A percentile compares a stretch with the other conserved stretches of the same genome.
Evolutionary conservation across 2,329 filamentous ascomycete genomes (phyloP).

Genomic region (Sclerotinia sclerotiorum): DNA sequence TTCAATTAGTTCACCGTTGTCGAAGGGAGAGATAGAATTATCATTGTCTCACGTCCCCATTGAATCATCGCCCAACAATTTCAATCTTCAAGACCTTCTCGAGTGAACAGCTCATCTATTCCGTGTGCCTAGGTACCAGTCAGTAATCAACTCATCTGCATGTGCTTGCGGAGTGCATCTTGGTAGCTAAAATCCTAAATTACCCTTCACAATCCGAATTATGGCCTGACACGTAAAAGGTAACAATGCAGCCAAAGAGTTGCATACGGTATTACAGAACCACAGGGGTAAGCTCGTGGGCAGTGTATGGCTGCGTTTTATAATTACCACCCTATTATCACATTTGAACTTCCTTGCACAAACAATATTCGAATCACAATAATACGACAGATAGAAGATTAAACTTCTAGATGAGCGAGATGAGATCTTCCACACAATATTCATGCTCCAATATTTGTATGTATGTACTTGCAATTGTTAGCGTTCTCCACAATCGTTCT

Average conservation of each 20-base stretch:
- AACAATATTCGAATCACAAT: neutral
- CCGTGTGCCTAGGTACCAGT: neutral
- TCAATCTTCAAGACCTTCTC: neutral
- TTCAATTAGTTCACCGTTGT: too few relatives aligned
- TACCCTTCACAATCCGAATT: conserved; percentile 19
- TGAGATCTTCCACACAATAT: neutral
- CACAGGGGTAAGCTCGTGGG: conserved; percentile 15
- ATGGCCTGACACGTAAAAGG: conserved; percentile 24
- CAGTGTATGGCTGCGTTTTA: neutral
- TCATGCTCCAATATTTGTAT: neutral
- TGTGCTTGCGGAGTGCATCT: conserved; percentile 21
- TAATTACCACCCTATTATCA: neutral
- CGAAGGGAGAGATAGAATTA: neutral
- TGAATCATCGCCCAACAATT: neutral
- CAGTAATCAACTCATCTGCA: neutral
- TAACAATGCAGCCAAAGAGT: neutral
- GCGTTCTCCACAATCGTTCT: conserved; percentile 6
- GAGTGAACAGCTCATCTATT: conserved; percentile 16
- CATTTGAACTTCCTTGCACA: neutral
- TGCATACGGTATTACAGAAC: neutral
- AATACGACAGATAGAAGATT: neutral
- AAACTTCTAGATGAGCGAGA: neutral
- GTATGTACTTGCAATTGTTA: neutral
- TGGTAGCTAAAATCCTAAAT: neutral
- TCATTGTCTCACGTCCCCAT: neutral